These are phyloP conservation scores for Pyracantha coccinea DNA, from an alignment of 331 rosid genomes.

Conservation along the genomic window DNA sequence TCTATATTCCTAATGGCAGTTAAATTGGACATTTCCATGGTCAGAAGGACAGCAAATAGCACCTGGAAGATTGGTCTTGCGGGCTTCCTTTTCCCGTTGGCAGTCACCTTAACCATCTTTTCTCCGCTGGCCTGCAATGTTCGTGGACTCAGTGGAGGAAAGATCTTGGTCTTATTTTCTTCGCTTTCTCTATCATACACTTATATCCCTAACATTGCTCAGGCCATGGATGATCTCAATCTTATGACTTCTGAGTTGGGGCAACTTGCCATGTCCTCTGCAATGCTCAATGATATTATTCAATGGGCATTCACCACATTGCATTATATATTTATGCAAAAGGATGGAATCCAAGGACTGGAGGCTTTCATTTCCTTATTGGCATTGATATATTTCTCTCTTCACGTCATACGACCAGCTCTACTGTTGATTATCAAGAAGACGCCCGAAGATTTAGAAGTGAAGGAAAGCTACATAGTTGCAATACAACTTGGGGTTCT, in stretches of 20 bases:
- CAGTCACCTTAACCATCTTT: background rate
- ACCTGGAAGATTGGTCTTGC: constrained; percentile 35
- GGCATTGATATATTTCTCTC: background rate
- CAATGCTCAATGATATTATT: constrained; percentile 15
- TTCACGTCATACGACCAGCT: constrained; percentile 15
- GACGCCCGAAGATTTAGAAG: constrained; percentile 43
- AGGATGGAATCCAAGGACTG: rapidly evolving
- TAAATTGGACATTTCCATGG: constrained; percentile 31
- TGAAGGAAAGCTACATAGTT: constrained; percentile 38
- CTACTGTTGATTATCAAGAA: constrained; percentile 11
- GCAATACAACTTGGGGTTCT: constrained; percentile 28
- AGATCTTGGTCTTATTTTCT: background rate
- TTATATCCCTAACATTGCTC: constrained; percentile 23
- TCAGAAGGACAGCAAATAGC: constrained; percentile 16
- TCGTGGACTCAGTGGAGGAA: background rate
- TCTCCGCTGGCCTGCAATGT: background rate
- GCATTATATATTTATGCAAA: rapidly evolving
- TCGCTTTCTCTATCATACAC: background rate
- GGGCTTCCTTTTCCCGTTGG: constrained; percentile 16
- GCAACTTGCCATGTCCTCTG: constrained; percentile 35
- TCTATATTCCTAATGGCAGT: constrained; percentile 21
- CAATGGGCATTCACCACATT: background rate
- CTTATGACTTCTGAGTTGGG: constrained; percentile 48
- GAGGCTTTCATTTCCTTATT: background rate
- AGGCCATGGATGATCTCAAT: constrained; percentile 29